Evolutionary conservation across 2,329 filamentous ascomycete genomes (phyloP).

Genomic region (Dryadomyces quercus-mongolicae): DNA sequence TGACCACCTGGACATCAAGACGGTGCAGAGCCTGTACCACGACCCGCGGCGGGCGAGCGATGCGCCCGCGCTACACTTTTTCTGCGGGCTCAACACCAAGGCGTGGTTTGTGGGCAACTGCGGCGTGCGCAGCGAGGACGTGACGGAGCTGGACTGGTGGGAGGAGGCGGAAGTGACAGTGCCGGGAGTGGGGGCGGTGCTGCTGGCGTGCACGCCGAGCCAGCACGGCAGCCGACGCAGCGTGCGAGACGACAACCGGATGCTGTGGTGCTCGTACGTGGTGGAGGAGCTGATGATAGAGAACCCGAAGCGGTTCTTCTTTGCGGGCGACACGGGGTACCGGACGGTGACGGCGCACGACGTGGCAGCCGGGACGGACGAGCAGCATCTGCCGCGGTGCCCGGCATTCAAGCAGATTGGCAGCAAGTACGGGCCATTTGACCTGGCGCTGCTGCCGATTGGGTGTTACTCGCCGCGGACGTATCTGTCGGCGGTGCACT

Average conservation of each 20-base stretch:
- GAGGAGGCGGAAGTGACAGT: slow-evolving; percentile 32
- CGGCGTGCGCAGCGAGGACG: slow-evolving; percentile 39
- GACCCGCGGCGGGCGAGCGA: slow-evolving; percentile 15
- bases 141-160: slow-evolving; percentile 69
- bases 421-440: slow-evolving; percentile 66
- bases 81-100: slow-evolving; percentile 55
- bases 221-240: slow-evolving; percentile 53
- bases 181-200: slow-evolving; percentile 24
- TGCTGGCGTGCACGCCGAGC: slow-evolving; percentile 53
- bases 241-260: slow-evolving; percentile 44
- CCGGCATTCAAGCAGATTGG: slow-evolving; percentile 83
- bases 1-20: slow-evolving; percentile 37
- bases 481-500: slow-evolving; percentile 70
- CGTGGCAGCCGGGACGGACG: background rate
- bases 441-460: slow-evolving; percentile 84
- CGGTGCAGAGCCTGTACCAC: slow-evolving; percentile 27
- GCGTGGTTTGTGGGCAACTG: slow-evolving; percentile 45
- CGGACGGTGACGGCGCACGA: slow-evolving; percentile 3
- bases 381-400: slow-evolving; percentile 43
- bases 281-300: slow-evolving; percentile 24
- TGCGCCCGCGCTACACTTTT: slow-evolving; percentile 36
- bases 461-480: slow-evolving; percentile 67
- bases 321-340: slow-evolving; percentile 62
- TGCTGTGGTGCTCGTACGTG: slow-evolving; percentile 60
- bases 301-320: slow-evolving; percentile 36